Evolutionary conservation across 805 yeast genomes (phyloP).

Genomic region (Blastobotrys mokoenaii): DNA sequence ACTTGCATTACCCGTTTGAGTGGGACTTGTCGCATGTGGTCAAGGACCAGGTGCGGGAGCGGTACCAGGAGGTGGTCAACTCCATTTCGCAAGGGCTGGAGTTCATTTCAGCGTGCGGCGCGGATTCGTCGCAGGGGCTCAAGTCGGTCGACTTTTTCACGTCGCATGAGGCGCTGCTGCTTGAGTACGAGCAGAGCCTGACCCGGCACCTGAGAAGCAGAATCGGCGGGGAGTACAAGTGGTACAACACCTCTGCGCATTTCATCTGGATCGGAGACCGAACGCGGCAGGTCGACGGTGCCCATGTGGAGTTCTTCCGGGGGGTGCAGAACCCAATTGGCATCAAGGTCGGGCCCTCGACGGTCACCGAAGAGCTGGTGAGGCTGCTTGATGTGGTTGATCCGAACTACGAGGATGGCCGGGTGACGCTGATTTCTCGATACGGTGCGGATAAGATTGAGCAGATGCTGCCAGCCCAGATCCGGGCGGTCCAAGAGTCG

Average conservation of each 20-base stretch:
- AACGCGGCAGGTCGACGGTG: constrained; percentile 36
- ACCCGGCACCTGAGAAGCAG: constrained; percentile 26
- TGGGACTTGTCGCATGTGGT: constrained; percentile 36
- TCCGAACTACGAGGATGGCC: constrained; percentile 30
- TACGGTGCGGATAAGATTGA: constrained; percentile 33
- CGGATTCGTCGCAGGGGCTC: constrained; percentile 23
- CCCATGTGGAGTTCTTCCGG: constrained; percentile 38
- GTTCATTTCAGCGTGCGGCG: constrained; percentile 35
- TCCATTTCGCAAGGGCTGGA: constrained; percentile 30
- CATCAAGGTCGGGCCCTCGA: constrained; percentile 37
- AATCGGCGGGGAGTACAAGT: constrained; percentile 14
- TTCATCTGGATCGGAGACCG: constrained; percentile 39
- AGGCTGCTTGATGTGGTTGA: constrained; percentile 32
- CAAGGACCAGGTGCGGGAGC: constrained; percentile 28
- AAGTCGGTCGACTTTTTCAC: constrained; percentile 32
- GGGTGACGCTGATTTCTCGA: constrained; percentile 35
- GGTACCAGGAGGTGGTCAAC: constrained; percentile 32
- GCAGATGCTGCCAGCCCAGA: constrained; percentile 32
- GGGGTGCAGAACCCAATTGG: constrained; percentile 37
- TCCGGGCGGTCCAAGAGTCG: constrained; percentile 30
- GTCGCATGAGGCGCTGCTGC: constrained; percentile 34
- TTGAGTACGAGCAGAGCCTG: constrained; percentile 35
- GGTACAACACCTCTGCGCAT: constrained; percentile 36
- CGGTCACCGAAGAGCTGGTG: constrained; percentile 31
- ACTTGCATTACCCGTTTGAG: constrained; percentile 31